Conservation (phyloP, 495 filamentous ascomycete genomes). For the Durotheca rogersii region DNA sequence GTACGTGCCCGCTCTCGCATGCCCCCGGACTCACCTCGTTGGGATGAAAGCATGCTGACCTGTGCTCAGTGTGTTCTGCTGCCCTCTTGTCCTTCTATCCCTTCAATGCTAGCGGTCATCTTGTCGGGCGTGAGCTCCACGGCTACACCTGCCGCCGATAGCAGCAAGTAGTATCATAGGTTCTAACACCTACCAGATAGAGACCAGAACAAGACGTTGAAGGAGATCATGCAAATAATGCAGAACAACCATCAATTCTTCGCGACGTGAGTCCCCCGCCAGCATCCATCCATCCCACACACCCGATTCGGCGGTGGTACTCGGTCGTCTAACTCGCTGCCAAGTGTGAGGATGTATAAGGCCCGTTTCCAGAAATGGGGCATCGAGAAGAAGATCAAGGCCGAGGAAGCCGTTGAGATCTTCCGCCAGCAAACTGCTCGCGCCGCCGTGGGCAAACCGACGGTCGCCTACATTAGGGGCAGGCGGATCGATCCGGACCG, state of each 20-base stretch:
- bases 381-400: conserved; percentile 48
- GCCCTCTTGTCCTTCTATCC: background rate
- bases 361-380: conserved; percentile 47
- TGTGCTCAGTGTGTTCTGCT: conserved; percentile 13
- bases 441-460: conserved; percentile 34
- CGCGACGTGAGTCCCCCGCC: conserved; percentile 39
- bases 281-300: background rate
- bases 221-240: conserved; percentile 46
- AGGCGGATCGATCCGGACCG: conserved; percentile 37
- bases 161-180: too few relatives aligned
- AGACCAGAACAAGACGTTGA: conserved; percentile 42
- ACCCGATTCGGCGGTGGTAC: background rate
- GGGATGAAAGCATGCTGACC: conserved; percentile 1
- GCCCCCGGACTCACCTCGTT: too few relatives aligned
- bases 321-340: conserved; percentile 1
- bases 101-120: too few relatives aligned
- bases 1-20: conserved; percentile 1
- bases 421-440: conserved; percentile 37
- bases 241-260: conserved; percentile 39
- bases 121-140: too few relatives aligned
- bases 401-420: conserved; percentile 40
- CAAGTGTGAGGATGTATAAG: conserved; percentile 47
- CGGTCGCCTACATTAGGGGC: conserved; percentile 37
- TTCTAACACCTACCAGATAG: conserved; percentile 31
- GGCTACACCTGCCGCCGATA: conserved; percentile 12